These are phyloP conservation scores for Nemophila menziesii DNA, from an alignment of 257 asterid species.

Conservation along the genomic window DNA sequence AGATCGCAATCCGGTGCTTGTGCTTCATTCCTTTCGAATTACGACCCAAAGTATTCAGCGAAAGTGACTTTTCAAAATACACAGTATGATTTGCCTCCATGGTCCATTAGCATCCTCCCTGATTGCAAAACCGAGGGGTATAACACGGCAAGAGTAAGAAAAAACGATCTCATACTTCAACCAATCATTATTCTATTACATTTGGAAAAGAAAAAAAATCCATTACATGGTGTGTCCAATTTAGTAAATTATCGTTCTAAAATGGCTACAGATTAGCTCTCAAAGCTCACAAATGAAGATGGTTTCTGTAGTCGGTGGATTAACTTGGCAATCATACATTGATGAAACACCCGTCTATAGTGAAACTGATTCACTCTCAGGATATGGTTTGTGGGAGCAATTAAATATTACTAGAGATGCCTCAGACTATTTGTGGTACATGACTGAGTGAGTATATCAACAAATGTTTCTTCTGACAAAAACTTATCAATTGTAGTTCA, in stretches of 20 bases:
- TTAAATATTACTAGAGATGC: slow-evolving; percentile 57
- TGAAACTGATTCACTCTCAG: slow-evolving; percentile 33
- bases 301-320: slow-evolving; percentile 33
- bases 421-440: slow-evolving; percentile 85
- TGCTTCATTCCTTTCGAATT: slow-evolving; percentile 79
- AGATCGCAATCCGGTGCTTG: slow-evolving; percentile 61
- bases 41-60: slow-evolving; percentile 40
- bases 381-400: slow-evolving; percentile 68
- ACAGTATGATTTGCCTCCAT: slow-evolving; percentile 72
- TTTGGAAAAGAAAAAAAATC: too few species aligned
- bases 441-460: slow-evolving; percentile 57
- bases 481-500: neutral
- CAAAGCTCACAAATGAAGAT: slow-evolving; percentile 41
- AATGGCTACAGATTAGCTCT: slow-evolving; percentile 39
- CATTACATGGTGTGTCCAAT: neutral
- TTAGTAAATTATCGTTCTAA: too few species aligned
- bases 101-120: slow-evolving; percentile 94
- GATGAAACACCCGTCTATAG: slow-evolving; percentile 67
- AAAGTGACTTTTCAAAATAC: slow-evolving; percentile 44
- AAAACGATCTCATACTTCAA: neutral
- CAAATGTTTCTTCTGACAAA: neutral
- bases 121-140: slow-evolving; percentile 77
- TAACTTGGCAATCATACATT: slow-evolving; percentile 62
- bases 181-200: too few species aligned
- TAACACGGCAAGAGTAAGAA: slow-evolving; percentile 78